Base-by-base conservation (phyloP, 495 filamentous ascomycete species). In the Aspergillus bridgeri region DNA sequence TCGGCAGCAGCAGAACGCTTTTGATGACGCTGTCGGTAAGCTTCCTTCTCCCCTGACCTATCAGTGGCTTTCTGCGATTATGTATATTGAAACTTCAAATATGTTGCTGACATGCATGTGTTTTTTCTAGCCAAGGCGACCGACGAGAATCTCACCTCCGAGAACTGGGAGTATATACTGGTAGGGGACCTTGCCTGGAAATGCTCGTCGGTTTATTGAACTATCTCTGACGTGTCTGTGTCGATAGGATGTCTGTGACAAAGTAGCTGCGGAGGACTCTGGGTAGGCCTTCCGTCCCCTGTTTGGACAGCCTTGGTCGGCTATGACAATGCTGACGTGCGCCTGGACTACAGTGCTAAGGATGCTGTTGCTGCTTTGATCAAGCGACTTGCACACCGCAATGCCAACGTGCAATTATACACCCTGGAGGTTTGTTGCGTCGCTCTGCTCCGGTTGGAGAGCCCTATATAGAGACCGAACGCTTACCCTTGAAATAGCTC, bases 371-470 rank as follows among this genome's bases (percentile, higher is more conserved):
- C 91, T 60, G 88, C 90, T 58, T 81, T 98, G 81, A 98, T 98
- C 71, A 98, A 96, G 76, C 81, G 94, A 57, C 80, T 98, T 61
- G 95, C 94, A 55, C 93, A 98, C 75, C 85, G 94, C 59, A 98
- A 98, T 75, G 94, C 94, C 56, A 98, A 98, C 74, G 94, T 98
- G n/a, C 94, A 98, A 75, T 81, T 98, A 29, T 98, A 98, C 69
- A 98, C 94, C 19, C 81, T 98, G 56, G 94, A 98, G 82, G 91
- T 94, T 64, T 48, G 81, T 57, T 22, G 24, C 27, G 25, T 20
- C 33, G 5, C 5, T 27, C 20, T 23, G 25, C 23, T 49, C 15
- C 25, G 11, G 27, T 13, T 1, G n/a, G n/a, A n/a, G n/a, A n/a
- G n/a, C n/a, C n/a, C n/a, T n/a, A n/a, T n/a, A n/a, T n/a, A n/a